phyloP scores from a whole-genome alignment of 352 stramenopile species.

The Paralagenidium karlingii region DNA sequence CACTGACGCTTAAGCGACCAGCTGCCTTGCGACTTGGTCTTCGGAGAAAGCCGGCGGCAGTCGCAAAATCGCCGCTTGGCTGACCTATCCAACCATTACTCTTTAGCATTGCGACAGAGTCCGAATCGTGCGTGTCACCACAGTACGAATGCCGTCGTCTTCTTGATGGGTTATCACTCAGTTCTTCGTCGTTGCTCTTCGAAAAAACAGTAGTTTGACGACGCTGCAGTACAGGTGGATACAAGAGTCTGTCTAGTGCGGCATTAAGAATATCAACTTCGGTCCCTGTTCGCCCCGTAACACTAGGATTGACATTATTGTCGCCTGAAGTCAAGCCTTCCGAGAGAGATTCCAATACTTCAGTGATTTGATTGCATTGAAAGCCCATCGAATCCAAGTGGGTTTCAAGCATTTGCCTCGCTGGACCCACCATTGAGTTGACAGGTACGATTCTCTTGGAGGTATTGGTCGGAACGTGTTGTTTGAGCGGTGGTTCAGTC shows the following conservation, averaged over 20 bases:
- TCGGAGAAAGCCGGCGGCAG: conserved; percentile 51
- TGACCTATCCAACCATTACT: too few relatives aligned
- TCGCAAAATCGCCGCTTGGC: conserved; percentile 46
- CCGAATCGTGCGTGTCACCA: too few relatives aligned
- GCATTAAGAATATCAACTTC: conserved; percentile 15
- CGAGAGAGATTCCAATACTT: conserved; percentile 20
- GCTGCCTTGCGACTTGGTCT: conserved; percentile 41
- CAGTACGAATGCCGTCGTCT: too few relatives aligned
- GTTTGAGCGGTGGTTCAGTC: too few relatives aligned
- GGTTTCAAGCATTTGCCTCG: conserved; percentile 23
- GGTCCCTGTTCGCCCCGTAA: background rate
- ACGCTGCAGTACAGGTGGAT: conserved; percentile 4
- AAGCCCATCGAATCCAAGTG: conserved; percentile 42
- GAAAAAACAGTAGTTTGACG: background rate
- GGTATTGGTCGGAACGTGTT: too few relatives aligned
- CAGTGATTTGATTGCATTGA: conserved; percentile 13
- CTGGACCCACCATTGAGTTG: too few relatives aligned
- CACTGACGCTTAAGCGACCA: conserved; percentile 49
- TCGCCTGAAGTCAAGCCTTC: conserved; percentile 8
- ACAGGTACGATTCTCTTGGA: too few relatives aligned
- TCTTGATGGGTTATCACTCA: too few relatives aligned
- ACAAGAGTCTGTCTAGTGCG: conserved; percentile 34
- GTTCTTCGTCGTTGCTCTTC: conserved; percentile 1
- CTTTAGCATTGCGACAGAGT: too few relatives aligned
- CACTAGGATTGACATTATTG: background rate